These are phyloP conservation scores for Bretschneidera sinensis DNA, from an alignment of 345 rosid genomes.

Conservation along the genomic window DNA sequence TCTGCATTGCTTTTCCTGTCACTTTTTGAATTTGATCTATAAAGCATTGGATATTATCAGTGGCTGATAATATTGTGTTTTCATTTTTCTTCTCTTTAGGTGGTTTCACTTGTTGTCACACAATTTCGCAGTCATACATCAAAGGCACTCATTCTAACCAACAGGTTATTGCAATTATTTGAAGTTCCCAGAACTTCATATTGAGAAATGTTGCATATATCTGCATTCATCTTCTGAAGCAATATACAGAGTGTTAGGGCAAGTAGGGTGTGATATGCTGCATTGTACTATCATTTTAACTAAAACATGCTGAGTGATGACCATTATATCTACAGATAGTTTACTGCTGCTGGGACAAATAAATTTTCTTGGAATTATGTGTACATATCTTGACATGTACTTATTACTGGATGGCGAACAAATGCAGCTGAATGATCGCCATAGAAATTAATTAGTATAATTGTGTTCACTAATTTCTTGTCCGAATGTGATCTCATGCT, in stretches of 20 bases:
- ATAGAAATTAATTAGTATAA: no score
- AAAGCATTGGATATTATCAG: no score
- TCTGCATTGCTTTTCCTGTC: slow-evolving; percentile 11
- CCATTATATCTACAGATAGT: no score
- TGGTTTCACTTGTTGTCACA: slow-evolving; percentile 80
- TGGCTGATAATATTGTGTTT: background rate
- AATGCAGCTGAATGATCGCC: no score
- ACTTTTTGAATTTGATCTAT: slow-evolving; percentile 13
- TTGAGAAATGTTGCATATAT: slow-evolving; percentile 6
- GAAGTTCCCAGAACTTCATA: slow-evolving; percentile 6
- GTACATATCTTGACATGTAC: no score
- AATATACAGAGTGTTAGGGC: background rate
- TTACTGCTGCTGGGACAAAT: no score
- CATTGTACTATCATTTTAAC: background rate
- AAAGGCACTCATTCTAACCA: slow-evolving; percentile 74
- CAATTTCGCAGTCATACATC: slow-evolving; percentile 75
- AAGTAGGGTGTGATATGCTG: background rate
- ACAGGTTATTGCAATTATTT: slow-evolving; percentile 50
- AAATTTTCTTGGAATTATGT: no score
- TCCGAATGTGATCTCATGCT: no score
- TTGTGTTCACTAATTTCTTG: no score
- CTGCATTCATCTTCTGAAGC: background rate
- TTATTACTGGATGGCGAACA: no score
- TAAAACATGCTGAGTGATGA: no score
- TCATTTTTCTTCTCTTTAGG: slow-evolving; percentile 30